Evolutionary conservation across 2,329 filamentous ascomycete species (phyloP).

Genomic region (Pseudofabraea citricarpa): DNA sequence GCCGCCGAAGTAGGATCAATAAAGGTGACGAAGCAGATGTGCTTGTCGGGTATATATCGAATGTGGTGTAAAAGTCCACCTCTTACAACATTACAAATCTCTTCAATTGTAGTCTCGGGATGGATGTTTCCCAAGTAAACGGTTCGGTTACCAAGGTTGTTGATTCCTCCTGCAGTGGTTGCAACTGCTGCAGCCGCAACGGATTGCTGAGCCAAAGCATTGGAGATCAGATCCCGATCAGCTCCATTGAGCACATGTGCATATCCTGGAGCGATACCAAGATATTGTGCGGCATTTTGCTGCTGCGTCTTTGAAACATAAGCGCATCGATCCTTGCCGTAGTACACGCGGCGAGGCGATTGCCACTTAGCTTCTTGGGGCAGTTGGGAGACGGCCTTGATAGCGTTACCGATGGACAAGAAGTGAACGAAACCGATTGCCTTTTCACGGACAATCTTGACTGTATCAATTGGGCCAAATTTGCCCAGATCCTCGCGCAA

Average conservation of each 20-base stretch:
- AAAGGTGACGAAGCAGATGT: conserved; percentile 99
- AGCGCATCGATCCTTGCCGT: conserved; percentile 96
- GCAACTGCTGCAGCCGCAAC: conserved; percentile 95
- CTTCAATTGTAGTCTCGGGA: conserved; percentile 96
- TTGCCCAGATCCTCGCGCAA: conserved; percentile 92
- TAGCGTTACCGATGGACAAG: conserved; percentile 93
- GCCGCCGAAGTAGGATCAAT: conserved; percentile 97
- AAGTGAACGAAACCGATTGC: conserved; percentile 98
- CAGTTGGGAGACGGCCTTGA: conserved; percentile 95
- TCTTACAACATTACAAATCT: conserved; percentile 98
- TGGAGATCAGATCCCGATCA: conserved; percentile 94
- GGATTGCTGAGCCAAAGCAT: conserved; percentile 92
- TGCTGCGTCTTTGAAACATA: conserved; percentile 99
- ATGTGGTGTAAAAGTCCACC: conserved; percentile 96
- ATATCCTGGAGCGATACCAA: conserved; percentile 94
- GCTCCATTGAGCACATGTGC: conserved; percentile 94
- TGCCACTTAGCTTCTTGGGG: conserved; percentile 98
- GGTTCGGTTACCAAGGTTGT: conserved; percentile 94
- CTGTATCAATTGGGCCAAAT: conserved; percentile 92
- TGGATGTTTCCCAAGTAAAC: conserved; percentile 99
- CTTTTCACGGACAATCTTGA: conserved; percentile 98
- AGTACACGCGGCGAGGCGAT: conserved; percentile 90
- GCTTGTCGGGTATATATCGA: conserved; percentile 98
- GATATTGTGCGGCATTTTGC: conserved; percentile 96
- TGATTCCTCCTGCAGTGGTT: conserved; percentile 92